Base-by-base conservation (phyloP, 495 filamentous ascomycete species). In the Penicillium bialowiezense region DNA sequence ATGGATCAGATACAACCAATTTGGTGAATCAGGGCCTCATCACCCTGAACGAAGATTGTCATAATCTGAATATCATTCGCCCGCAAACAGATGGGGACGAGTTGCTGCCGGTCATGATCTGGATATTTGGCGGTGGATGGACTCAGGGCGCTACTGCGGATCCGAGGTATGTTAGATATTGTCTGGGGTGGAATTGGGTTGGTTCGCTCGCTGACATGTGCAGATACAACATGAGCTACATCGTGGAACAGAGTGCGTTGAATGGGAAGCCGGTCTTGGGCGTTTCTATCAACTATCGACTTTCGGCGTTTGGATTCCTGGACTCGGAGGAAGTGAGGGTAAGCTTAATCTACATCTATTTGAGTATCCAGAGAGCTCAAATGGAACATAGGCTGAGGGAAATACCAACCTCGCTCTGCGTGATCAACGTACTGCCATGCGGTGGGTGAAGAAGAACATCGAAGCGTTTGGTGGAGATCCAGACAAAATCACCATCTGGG, bases 251-350 rank as follows among this genome's bases (percentile, higher is more conserved):
- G 39, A 61, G 65, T 9, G 63, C 54, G 3, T 32, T 62, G 34
- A 65, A 60, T 38, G 75, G 71, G 1, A 82, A 86, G 56, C 82
- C 83, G 3, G 77, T 90, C 38, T 59, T 91, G 6, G 72, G 88
- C 21, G 81, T 91, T 7, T 84, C 82, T 52, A 83, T 90, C 64
- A 90, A 89, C 54, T 90, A 90, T 52, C 81, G 88, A 6, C 75
- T 90, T 20, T 83, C 86, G 0, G 70, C 84, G 0, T 87, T 81
- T 67, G 88, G 88, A 1, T 89, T 89, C 47, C 65, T 90, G 7
- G 85, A 87, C 4, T 70, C 67, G 7, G 45, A 65, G 40, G 67
- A 70, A 57, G 61, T 70, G 35, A 60, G 67, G 33, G 77, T 70
- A 52, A 38, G 52, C 12, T 3, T 23, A 24, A 8, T 23, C 13